Evolutionary conservation across 306 rosid genomes (phyloP).

Genomic region (Sicyos baderoa): DNA sequence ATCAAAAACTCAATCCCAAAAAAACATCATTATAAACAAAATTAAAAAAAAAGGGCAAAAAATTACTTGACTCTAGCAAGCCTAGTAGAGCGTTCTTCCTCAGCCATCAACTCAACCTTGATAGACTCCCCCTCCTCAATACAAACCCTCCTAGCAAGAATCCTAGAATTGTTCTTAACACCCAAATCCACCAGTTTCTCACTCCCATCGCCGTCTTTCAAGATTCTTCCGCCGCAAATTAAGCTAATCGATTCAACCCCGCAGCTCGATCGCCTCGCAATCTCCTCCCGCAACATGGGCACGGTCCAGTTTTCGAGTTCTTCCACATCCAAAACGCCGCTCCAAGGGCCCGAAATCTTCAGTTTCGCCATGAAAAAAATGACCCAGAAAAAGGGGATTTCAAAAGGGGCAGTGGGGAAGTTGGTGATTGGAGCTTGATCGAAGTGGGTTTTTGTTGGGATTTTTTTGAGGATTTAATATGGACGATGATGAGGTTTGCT

Average conservation of each 20-base stretch:
- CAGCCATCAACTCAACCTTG: slow-evolving; percentile 46
- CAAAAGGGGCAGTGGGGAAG: not conserved
- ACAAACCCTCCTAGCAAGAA: slow-evolving; percentile 45
- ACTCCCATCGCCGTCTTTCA: slow-evolving; percentile 51
- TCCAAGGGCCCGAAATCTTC: slow-evolving; percentile 81
- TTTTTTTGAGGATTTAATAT: not conserved
- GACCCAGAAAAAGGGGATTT: no score
- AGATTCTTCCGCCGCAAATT: slow-evolving; percentile 62
- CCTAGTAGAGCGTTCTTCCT: slow-evolving; percentile 62
- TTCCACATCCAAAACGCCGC: slow-evolving; percentile 59
- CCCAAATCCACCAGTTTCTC: slow-evolving; percentile 52
- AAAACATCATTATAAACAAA: not conserved
- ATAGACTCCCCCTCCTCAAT: slow-evolving; percentile 43
- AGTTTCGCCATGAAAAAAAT: slow-evolving; percentile 53
- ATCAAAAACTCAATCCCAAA: not conserved
- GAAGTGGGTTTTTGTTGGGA: not conserved
- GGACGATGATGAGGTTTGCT: not conserved
- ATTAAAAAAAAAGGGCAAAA: not conserved
- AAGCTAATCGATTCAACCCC: slow-evolving; percentile 50
- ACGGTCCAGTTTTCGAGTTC: slow-evolving; percentile 62
- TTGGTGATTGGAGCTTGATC: not conserved
- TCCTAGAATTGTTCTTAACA: slow-evolving; percentile 59
- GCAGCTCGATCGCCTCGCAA: slow-evolving; percentile 60
- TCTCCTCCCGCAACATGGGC: slow-evolving; percentile 47
- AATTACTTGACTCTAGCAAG: slow-evolving; percentile 63